These are phyloP conservation scores for Amaranthus hypochondriacus DNA, from an alignment of 148 eudicot species.

Conservation along the genomic window DNA sequence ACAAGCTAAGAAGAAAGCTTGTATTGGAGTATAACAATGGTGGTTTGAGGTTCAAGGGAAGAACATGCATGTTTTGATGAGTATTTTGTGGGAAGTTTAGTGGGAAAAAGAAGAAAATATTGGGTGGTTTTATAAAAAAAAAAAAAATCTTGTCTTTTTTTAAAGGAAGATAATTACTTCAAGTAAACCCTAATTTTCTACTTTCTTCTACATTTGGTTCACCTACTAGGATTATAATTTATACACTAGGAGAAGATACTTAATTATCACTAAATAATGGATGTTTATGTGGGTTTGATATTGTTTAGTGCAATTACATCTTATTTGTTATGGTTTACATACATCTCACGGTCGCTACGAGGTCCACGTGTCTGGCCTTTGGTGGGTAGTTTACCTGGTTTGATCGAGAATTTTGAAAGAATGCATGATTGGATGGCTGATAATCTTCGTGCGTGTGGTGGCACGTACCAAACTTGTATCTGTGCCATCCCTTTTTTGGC, in stretches of 20 bases:
- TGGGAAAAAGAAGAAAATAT: neutral
- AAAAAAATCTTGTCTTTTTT: neutral
- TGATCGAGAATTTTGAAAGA: constrained; percentile 72
- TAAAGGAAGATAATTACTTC: neutral
- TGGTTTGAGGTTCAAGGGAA: neutral
- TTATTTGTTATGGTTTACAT: constrained; percentile 83
- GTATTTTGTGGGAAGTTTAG: neutral
- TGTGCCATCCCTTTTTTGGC: constrained; percentile 85
- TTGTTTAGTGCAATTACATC: constrained; percentile 44
- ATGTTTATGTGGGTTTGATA: constrained; percentile 41
- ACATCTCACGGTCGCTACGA: constrained; percentile 67
- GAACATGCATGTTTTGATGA: neutral
- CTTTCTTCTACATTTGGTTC: constrained; percentile 26
- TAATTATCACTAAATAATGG: constrained; percentile 31
- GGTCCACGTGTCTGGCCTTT: constrained; percentile 95
- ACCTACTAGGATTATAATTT: constrained; percentile 5
- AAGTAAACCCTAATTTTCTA: constrained; percentile 18
- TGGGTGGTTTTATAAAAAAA: neutral
- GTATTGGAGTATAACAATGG: neutral
- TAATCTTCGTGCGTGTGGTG: constrained; percentile 77
- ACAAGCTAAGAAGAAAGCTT: constrained; percentile 12
- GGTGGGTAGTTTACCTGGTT: constrained; percentile 76
- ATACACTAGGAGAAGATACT: neutral
- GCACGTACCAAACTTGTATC: constrained; percentile 94
- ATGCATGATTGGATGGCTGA: constrained; percentile 93